Base-by-base conservation (phyloP, 192 early-diverging fungal genomes). In the Coemansia sp. region DNA sequence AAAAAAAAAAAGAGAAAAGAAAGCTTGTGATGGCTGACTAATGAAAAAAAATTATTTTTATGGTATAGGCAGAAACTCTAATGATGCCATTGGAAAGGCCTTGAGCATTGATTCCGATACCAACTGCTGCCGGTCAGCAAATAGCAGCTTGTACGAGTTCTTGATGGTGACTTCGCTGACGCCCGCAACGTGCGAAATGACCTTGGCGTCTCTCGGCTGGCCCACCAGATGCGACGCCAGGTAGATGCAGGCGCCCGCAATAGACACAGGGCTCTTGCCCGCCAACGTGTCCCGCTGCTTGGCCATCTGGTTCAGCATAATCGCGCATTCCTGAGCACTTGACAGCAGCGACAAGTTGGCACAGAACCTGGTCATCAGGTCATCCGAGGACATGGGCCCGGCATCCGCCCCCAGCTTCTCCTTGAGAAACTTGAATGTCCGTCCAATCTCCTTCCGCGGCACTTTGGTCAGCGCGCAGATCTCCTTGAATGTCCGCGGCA, bases 81-180 rank as follows among this genome's bases (percentile, higher is more conserved):
- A 1, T 2, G 55, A 64, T 6, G 66, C 62, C n/a, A 45, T 36
- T 2, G 66, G 58, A 31, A 57, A 47, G 11, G 46, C 32, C 4
- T 39, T 48, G 2, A 80, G 47, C 31, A 80, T 53, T 41, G 62
- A 32, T 15, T 47, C 50, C 10, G 42, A 37, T 16, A 85, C 53
- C 21, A 97, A 62, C 26, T 69, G 71, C 11, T 67, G 49, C 10
- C 82, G 81, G 40, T 86, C 84, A 6, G 52, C 69, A 69, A 82
- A 89, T 15, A 92, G 60, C 28, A 82, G 68, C 52, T 84, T 85
- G 61, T 92, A 92, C 4, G 90, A 84, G 72, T 84, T 91, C 66
- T 91, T 92, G 53, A 98, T 87, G 0, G 96, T 98, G 11, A 89
- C 86, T 63, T 98, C 96, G 15, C 93, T 94, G 43, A 93, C 93